phyloP scores from a whole-genome alignment of 345 rosid genomes.

The Eucalyptus regnans region DNA sequence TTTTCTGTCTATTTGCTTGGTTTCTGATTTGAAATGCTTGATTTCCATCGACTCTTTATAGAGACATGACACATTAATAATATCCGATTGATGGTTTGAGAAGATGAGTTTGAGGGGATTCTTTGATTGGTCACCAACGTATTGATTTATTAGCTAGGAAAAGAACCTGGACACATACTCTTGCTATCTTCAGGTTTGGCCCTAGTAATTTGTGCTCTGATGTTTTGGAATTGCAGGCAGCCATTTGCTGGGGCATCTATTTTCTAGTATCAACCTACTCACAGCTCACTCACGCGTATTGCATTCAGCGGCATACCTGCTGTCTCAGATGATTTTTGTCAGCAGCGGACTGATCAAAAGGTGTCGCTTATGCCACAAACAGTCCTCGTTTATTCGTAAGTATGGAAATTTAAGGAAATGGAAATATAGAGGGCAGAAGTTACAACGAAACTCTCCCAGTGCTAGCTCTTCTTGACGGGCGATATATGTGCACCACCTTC shows the following conservation, averaged over 20 bases:
- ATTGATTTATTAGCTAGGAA: background rate
- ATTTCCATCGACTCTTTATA: background rate
- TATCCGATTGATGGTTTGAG: rapidly evolving
- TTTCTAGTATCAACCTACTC: rapidly evolving
- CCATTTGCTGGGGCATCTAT: rapidly evolving
- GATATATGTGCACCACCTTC: too few species aligned
- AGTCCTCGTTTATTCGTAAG: background rate
- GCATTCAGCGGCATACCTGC: rapidly evolving
- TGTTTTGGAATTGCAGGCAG: background rate
- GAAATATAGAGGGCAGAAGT: background rate
- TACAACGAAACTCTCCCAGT: background rate
- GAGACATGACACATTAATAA: too few species aligned
- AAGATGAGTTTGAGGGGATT: background rate
- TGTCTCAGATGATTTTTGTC: background rate
- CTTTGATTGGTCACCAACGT: rapidly evolving
- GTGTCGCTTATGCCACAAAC: background rate
- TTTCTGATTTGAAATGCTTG: too few species aligned
- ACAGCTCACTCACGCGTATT: rapidly evolving
- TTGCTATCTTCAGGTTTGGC: background rate
- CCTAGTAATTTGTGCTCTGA: background rate
- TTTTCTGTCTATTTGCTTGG: background rate
- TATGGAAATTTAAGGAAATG: background rate
- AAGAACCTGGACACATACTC: background rate
- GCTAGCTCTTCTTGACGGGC: too few species aligned
- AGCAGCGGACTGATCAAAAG: background rate